Evolutionary conservation across 2,329 filamentous ascomycete genomes (phyloP).

Genomic region (Sclerotinia subarctica): DNA sequence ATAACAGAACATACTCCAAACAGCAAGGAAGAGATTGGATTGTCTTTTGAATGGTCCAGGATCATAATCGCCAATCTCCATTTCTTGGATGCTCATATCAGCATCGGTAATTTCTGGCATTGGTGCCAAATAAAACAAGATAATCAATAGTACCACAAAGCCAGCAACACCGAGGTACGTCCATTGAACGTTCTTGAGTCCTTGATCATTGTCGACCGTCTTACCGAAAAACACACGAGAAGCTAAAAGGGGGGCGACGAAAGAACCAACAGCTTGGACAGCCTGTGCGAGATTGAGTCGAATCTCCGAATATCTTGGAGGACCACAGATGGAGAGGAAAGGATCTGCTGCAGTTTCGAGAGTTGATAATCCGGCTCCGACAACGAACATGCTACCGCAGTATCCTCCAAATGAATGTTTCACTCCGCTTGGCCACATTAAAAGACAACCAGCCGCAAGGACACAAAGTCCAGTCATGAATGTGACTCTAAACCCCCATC

Average conservation of each 20-base stretch:
- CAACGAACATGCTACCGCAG: conserved; percentile 69
- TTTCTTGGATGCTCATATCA: conserved; percentile 64
- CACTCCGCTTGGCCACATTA: conserved; percentile 56
- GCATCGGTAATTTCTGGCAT: conserved; percentile 72
- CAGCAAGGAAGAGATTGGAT: conserved; percentile 72
- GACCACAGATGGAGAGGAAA: conserved; percentile 52
- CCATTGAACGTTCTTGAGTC: conserved; percentile 64
- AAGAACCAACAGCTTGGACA: conserved; percentile 72
- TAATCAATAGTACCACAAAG: conserved; percentile 63
- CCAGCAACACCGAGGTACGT: conserved; percentile 46
- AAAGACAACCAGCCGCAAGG: conserved; percentile 60
- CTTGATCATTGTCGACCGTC: conserved; percentile 44
- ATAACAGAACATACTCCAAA: conserved; percentile 76
- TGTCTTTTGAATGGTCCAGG: conserved; percentile 66
- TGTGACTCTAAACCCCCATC: conserved; percentile 61
- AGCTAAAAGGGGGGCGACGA: conserved; percentile 69
- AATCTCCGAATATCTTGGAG: conserved; percentile 68
- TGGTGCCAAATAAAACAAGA: conserved; percentile 61
- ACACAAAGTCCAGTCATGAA: conserved; percentile 66
- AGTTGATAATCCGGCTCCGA: conserved; percentile 69
- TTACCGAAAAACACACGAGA: conserved; percentile 70
- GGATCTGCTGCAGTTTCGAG: conserved; percentile 77
- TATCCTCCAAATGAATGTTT: conserved; percentile 69
- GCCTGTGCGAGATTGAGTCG: conserved; percentile 75
- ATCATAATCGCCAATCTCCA: conserved; percentile 42